Percentiles rank a stretch among this genome's conserved stretches.
These are phyloP conservation scores for Colletotrichum magnum DNA, from an alignment of 2,329 filamentous ascomycete genomes.

Conservation along the genomic window DNA sequence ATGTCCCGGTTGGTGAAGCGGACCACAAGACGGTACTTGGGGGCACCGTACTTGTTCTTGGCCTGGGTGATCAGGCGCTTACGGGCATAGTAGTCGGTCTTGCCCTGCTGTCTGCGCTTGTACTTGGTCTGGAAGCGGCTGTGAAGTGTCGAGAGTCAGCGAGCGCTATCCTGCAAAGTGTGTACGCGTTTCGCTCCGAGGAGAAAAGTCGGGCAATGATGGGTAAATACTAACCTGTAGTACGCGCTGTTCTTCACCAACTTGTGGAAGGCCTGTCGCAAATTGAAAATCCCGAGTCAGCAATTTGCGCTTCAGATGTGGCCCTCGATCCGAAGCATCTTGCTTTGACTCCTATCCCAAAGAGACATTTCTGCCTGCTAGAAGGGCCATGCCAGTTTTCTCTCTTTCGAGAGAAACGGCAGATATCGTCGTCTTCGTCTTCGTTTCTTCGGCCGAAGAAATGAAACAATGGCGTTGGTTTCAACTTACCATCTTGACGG, in stretches of 20 bases:
- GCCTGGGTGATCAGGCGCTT: conserved; percentile 99
- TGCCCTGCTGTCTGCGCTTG: conserved; percentile 94
- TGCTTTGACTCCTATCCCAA: conserved; percentile 81
- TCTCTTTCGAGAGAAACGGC: conserved; percentile 33
- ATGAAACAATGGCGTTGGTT: conserved; percentile 36
- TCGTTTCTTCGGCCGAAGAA: conserved; percentile 21
- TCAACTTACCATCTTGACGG: conserved; percentile 80
- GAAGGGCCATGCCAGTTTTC: conserved; percentile 45
- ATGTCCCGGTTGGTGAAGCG: conserved; percentile 99
- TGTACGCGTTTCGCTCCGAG: too few relatives aligned
- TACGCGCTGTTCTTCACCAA: conserved; percentile 97
- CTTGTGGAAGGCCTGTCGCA: conserved; percentile 88
- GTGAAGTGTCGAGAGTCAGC: conserved; percentile 39
- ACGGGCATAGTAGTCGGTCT: conserved; percentile 99
- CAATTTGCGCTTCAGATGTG: conserved; percentile 98
- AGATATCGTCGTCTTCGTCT: conserved; percentile 47
- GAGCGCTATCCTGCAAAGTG: conserved; percentile 19
- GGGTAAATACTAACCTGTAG: conserved; percentile 82
- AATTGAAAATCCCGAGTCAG: conserved; percentile 83
- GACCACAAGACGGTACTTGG: conserved; percentile 99
- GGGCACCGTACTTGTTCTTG: conserved; percentile 99
- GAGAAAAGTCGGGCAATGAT: background rate
- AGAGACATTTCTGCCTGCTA: conserved; percentile 60
- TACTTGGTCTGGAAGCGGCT: conserved; percentile 99
- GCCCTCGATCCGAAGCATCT: conserved; percentile 92